Percentiles rank a stretch among this genome's conserved stretches.
These are phyloP conservation scores for Apiotrichum brassicae DNA, from an alignment of 1,284 basidiomycete genomes.

Conservation along the genomic window DNA sequence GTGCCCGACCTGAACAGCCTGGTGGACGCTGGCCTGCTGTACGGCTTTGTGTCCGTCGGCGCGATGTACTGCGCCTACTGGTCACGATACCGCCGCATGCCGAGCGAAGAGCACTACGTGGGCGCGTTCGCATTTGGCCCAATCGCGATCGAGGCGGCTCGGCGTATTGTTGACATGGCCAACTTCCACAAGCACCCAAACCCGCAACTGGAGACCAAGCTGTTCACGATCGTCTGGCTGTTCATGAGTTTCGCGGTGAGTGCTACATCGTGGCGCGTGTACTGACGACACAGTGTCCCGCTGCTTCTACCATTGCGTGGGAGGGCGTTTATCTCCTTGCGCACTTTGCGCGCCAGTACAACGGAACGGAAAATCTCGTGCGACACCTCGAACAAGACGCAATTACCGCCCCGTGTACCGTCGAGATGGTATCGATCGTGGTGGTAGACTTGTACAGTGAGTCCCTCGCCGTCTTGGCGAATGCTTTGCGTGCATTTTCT, in stretches of 20 bases:
- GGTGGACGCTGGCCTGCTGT: slow-evolving; percentile 7
- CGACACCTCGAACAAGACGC: neutral
- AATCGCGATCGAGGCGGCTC: neutral
- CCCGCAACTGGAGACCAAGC: neutral
- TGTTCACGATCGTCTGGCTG: slow-evolving; percentile 3
- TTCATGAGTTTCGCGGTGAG: slow-evolving; percentile 1
- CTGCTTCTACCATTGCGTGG: neutral
- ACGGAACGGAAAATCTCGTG: neutral
- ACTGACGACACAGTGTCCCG: neutral
- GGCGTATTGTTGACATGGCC: neutral
- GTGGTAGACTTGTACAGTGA: neutral
- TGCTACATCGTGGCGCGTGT: too few relatives aligned
- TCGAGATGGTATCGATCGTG: neutral
- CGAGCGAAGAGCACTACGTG: slow-evolving; percentile 3
- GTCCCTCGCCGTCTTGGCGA: too few relatives aligned
- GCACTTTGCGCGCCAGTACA: neutral
- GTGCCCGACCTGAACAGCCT: neutral
- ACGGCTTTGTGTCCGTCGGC: slow-evolving; percentile 8
- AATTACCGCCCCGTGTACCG: neutral
- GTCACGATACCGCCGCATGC: slow-evolving; percentile 3
- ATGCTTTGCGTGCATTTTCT: neutral
- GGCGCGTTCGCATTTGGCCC: slow-evolving; percentile 1
- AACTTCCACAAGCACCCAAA: neutral
- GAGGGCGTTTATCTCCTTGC: neutral
- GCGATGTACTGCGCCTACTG: slow-evolving; percentile 12